A percentile compares a stretch with the other conserved stretches of the same genome.
Conservation (phyloP, 192 early-diverging fungal genomes). For the Backusella tuberculispora region DNA sequence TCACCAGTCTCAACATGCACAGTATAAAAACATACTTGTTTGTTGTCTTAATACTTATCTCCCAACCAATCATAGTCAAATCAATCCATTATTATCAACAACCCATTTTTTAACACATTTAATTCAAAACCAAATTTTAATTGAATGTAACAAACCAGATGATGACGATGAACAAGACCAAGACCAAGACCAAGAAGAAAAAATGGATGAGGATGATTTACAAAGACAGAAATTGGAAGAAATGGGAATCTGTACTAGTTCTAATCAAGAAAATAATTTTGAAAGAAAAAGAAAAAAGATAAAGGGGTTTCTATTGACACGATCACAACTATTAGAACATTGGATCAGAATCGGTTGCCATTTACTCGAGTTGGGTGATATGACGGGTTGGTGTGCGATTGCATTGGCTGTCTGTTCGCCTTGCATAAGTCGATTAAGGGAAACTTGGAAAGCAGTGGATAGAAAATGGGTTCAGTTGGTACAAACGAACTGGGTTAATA, state of each 20-base stretch:
- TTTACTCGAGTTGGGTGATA: conserved; percentile 59
- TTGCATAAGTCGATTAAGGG: conserved; percentile 65
- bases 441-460: conserved; percentile 69
- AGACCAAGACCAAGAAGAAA: too few species aligned
- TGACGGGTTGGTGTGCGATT: conserved; percentile 65
- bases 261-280: too few species aligned
- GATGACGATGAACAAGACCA: neutral
- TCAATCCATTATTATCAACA: conserved; percentile 55
- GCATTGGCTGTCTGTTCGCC: conserved; percentile 69
- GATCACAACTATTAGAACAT: conserved; percentile 63
- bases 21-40: neutral
- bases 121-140: conserved; percentile 66
- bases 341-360: conserved; percentile 69
- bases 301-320: conserved; percentile 18
- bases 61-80: neutral
- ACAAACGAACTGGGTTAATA: conserved; percentile 59
- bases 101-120: conserved; percentile 74
- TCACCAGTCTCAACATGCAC: conserved; percentile 47
- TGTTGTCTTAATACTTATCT: too few species aligned
- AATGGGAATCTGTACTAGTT: too few species aligned
- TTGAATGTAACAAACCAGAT: conserved; percentile 46
- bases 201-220: too few species aligned
- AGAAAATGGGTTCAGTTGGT: conserved; percentile 51
- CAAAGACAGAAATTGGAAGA: too few species aligned
- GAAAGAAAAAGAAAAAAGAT: too few species aligned